Evolutionary conservation across 1,284 basidiomycete genomes (phyloP).

Genomic region (Malassezia psittaci): DNA sequence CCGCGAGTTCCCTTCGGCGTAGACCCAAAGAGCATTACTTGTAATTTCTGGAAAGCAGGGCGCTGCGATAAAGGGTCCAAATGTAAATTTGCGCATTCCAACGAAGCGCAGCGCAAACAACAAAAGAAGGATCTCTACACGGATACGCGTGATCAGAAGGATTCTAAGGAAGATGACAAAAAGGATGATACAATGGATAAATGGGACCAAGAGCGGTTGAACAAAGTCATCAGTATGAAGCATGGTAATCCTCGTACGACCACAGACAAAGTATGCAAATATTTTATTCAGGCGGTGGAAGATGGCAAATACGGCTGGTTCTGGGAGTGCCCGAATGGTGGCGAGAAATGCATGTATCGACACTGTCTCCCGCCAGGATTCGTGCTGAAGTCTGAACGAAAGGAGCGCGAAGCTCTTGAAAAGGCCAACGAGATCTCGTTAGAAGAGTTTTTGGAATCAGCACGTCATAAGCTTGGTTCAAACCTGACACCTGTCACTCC

Average conservation of each 20-base stretch:
- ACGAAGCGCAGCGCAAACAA: conserved; percentile 73
- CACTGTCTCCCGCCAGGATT: conserved; percentile 84
- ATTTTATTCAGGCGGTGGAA: conserved; percentile 93
- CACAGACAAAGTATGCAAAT: conserved; percentile 91
- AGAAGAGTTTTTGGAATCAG: conserved; percentile 97
- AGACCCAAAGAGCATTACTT: conserved; percentile 42
- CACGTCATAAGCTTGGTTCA: conserved; percentile 61
- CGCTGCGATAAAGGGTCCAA: conserved; percentile 51
- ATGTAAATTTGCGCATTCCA: conserved; percentile 83
- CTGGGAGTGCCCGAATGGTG: conserved; percentile 55
- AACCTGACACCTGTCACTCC: conserved; percentile 88
- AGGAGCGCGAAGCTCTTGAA: conserved; percentile 58
- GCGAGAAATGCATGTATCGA: conserved; percentile 79
- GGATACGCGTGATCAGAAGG: conserved; percentile 60
- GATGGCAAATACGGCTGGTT: conserved; percentile 83
- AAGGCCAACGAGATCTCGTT: conserved; percentile 72
- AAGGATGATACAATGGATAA: conserved; percentile 84
- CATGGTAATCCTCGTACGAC: conserved; percentile 79
- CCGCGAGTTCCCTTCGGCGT: conserved; percentile 84
- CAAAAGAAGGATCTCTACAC: conserved; percentile 95
- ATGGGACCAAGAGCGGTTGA: conserved; percentile 92
- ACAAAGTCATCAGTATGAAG: conserved; percentile 75
- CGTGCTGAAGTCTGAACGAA: conserved; percentile 73
- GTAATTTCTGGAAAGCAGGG: conserved; percentile 30
- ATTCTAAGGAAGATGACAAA: conserved; percentile 49